These are phyloP conservation scores for Leishmania lainsoni DNA, from an alignment of 208 protist genomes.

Conservation along the genomic window DNA sequence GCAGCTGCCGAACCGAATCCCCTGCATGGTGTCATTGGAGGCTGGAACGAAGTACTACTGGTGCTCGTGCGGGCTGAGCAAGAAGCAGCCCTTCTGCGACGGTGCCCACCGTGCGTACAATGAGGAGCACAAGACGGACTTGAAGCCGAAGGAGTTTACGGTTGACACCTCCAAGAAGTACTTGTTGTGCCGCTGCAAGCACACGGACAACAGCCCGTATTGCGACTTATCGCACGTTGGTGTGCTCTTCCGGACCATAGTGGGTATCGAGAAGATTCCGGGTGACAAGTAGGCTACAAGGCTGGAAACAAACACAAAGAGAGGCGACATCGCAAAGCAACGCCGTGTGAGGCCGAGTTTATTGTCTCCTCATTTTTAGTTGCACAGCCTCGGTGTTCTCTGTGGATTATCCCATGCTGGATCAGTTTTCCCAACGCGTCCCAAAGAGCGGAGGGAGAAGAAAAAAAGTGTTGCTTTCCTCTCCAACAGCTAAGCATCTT, in stretches of 20 bases:
- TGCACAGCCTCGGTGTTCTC: background rate
- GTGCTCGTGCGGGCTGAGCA: slow-evolving; percentile 79
- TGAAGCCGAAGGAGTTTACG: slow-evolving; percentile 70
- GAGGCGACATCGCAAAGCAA: background rate
- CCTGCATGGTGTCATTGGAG: slow-evolving; percentile 53
- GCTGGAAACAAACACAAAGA: background rate
- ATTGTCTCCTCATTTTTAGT: background rate
- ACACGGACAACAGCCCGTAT: slow-evolving; percentile 58
- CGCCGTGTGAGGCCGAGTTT: background rate
- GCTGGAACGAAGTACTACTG: slow-evolving; percentile 81
- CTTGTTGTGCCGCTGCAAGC: slow-evolving; percentile 79
- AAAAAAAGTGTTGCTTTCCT: background rate
- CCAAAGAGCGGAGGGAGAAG: background rate
- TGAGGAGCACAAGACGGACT: slow-evolving; percentile 59
- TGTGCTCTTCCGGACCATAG: slow-evolving; percentile 61
- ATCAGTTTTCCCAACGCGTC: background rate
- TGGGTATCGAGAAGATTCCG: slow-evolving; percentile 54
- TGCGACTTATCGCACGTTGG: slow-evolving; percentile 81
- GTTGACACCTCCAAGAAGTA: slow-evolving; percentile 55
- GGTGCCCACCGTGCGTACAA: slow-evolving; percentile 68
- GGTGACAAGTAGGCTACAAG: background rate
- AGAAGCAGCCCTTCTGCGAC: slow-evolving; percentile 87
- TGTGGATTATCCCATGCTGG: background rate
- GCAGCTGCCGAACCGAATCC: slow-evolving; percentile 48
- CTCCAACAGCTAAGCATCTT: background rate